Evolutionary conservation across 345 rosid species (phyloP).

Genomic region (Camelina neglecta): DNA sequence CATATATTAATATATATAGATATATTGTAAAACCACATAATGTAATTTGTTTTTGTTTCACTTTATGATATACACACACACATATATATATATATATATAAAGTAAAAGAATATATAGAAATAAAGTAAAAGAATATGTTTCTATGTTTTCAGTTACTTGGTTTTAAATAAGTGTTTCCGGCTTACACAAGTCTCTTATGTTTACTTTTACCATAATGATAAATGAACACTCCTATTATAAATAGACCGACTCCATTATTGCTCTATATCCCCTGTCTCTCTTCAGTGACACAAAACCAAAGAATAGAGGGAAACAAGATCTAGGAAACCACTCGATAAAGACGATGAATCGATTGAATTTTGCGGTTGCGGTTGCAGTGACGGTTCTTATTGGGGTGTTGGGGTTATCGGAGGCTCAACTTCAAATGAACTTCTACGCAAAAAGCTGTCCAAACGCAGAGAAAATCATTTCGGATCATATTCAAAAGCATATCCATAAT

Average conservation of each 20-base stretch:
- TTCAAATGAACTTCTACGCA: conserved; percentile 62
- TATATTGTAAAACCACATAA: neutral
- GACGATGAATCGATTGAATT: conserved; percentile 26
- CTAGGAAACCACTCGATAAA: conserved; percentile 11
- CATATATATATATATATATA: too few relatives aligned
- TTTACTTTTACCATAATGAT: conserved; percentile 11
- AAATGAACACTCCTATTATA: conserved; percentile 24
- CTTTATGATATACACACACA: too few relatives aligned
- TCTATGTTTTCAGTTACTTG: neutral
- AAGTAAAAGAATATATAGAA: too few relatives aligned
- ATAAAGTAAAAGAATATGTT: neutral
- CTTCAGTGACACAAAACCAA: conserved; percentile 33
- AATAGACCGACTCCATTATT: conserved; percentile 34
- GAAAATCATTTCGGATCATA: conserved; percentile 60
- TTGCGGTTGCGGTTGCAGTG: conserved; percentile 27
- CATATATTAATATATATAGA: too few relatives aligned
- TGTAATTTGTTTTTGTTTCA: too few relatives aligned
- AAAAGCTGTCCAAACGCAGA: conserved; percentile 84
- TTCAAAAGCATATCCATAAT: conserved; percentile 59
- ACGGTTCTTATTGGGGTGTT: conserved; percentile 40
- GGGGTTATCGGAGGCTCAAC: conserved; percentile 54
- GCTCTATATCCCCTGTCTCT: conserved; percentile 28
- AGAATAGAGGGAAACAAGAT: conserved; percentile 24
- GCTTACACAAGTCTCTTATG: neutral
- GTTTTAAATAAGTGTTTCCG: neutral